Conservation (phyloP, 257 asterid species). For the Jacaranda copaia region DNA sequence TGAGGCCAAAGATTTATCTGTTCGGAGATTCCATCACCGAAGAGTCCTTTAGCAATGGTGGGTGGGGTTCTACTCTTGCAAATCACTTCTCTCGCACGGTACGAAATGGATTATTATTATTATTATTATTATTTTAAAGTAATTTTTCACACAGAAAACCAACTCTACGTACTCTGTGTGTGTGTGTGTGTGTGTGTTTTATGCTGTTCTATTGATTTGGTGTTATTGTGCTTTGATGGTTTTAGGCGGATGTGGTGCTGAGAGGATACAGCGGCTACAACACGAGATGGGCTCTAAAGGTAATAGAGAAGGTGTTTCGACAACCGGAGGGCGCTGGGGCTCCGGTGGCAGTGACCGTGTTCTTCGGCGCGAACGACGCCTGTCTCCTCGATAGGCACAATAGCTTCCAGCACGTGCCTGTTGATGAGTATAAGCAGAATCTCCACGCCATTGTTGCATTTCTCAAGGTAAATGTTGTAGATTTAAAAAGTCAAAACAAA, state of each 20-base stretch:
- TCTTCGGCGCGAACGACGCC: slow-evolving; percentile 84
- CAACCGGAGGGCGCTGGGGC: slow-evolving; percentile 35
- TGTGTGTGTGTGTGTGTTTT: too few relatives aligned
- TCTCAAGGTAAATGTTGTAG: slow-evolving; percentile 51
- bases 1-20: slow-evolving; percentile 73
- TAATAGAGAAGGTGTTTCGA: slow-evolving; percentile 56
- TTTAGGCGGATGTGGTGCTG: slow-evolving; percentile 68
- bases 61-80: slow-evolving; percentile 77
- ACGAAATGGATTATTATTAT: not conserved
- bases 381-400: slow-evolving; percentile 54
- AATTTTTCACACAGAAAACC: too few relatives aligned
- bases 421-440: slow-evolving; percentile 65
- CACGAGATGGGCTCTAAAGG: slow-evolving; percentile 69
- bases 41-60: slow-evolving; percentile 55
- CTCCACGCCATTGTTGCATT: slow-evolving; percentile 58
- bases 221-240: not conserved
- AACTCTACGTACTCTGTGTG: too few relatives aligned
- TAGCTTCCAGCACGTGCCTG: slow-evolving; percentile 64
- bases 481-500: too few relatives aligned
- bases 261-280: slow-evolving; percentile 82
- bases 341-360: slow-evolving; percentile 70
- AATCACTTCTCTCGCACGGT: slow-evolving; percentile 66
- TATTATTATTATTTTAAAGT: too few relatives aligned
- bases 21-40: slow-evolving; percentile 82
- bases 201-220: not conserved